phyloP scores from a whole-genome alignment of 768 basidiomycete species.

The Lentinula guzmanii region DNA sequence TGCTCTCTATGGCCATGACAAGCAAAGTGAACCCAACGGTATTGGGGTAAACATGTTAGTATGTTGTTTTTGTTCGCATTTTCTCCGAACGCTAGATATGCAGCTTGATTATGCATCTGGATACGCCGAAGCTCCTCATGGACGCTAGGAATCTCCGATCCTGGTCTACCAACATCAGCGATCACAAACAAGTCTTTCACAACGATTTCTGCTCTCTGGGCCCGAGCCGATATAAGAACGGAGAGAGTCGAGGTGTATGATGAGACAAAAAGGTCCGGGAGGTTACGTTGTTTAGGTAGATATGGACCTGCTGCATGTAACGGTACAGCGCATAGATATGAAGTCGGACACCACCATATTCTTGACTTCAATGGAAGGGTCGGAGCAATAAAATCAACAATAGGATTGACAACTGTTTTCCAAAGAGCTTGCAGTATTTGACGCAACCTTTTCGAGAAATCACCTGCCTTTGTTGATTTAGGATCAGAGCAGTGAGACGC shows the following conservation, averaged over 20 bases:
- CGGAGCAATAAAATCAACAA: slow-evolving; percentile 13
- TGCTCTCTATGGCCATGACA: slow-evolving; percentile 18
- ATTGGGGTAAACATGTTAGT: too few relatives aligned
- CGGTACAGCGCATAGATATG: slow-evolving; percentile 17
- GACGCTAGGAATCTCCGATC: too few relatives aligned
- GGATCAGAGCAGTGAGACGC: background rate
- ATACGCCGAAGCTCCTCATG: too few relatives aligned
- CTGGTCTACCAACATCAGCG: too few relatives aligned
- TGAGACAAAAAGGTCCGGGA: slow-evolving; percentile 21
- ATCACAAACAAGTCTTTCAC: too few relatives aligned
- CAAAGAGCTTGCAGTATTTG: slow-evolving; percentile 7
- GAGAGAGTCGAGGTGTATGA: slow-evolving; percentile 24
- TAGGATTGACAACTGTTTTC: slow-evolving; percentile 18
- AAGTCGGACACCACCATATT: slow-evolving; percentile 22
- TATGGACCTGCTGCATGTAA: slow-evolving; percentile 20
- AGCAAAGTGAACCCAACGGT: slow-evolving; percentile 18
- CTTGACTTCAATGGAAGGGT: background rate
- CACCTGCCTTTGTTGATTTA: background rate
- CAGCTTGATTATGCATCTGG: too few relatives aligned
- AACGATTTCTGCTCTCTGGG: background rate
- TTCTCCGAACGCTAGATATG: too few relatives aligned
- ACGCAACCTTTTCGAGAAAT: too few relatives aligned
- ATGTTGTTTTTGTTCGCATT: too few relatives aligned
- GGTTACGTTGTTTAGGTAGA: slow-evolving; percentile 7
- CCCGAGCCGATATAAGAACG: slow-evolving; percentile 16